Conservation (phyloP, 129 eudicot genomes). For the Silybum marianum region DNA sequence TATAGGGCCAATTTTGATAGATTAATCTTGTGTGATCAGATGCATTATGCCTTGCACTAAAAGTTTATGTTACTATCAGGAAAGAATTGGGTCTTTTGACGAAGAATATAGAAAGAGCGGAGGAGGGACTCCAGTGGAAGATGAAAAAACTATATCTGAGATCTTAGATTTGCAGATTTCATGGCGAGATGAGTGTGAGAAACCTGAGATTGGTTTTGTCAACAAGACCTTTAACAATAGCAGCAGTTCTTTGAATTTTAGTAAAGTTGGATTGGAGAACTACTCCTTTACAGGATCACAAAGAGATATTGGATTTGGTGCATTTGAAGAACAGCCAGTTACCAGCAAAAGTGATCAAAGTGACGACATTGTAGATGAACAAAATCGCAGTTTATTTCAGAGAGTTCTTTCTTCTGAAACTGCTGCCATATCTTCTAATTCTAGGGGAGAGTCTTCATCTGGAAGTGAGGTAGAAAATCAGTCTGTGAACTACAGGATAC, state of each 20-base stretch:
- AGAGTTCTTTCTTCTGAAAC: constrained; percentile 36
- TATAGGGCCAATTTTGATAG: not conserved
- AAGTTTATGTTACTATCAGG: constrained; percentile 52
- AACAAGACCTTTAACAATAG: constrained; percentile 33
- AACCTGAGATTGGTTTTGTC: constrained; percentile 30
- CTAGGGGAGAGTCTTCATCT: constrained; percentile 32
- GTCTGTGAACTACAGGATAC: not conserved
- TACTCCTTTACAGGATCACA: constrained; percentile 33
- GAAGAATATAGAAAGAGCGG: constrained; percentile 41
- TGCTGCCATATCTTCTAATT: constrained; percentile 33
- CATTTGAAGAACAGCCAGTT: constrained; percentile 36
- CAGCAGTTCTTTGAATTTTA: constrained; percentile 30
- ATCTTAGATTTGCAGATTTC: constrained; percentile 53
- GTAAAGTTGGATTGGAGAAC: constrained; percentile 35
- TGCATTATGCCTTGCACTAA: constrained; percentile 10
- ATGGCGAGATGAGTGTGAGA: constrained; percentile 62
- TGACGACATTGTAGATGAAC: constrained; percentile 33
- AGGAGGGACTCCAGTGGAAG: constrained; percentile 50
- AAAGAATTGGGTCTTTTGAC: constrained; percentile 38
- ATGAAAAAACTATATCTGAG: constrained; percentile 49
- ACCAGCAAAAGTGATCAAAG: constrained; percentile 28
- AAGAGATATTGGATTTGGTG: constrained; percentile 13
- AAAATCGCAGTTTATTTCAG: constrained; percentile 43
- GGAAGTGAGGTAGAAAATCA: constrained; percentile 46
- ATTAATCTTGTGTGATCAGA: not conserved